These are phyloP conservation scores for Daedalea quercina DNA, from an alignment of 768 basidiomycete species.

Conservation along the genomic window DNA sequence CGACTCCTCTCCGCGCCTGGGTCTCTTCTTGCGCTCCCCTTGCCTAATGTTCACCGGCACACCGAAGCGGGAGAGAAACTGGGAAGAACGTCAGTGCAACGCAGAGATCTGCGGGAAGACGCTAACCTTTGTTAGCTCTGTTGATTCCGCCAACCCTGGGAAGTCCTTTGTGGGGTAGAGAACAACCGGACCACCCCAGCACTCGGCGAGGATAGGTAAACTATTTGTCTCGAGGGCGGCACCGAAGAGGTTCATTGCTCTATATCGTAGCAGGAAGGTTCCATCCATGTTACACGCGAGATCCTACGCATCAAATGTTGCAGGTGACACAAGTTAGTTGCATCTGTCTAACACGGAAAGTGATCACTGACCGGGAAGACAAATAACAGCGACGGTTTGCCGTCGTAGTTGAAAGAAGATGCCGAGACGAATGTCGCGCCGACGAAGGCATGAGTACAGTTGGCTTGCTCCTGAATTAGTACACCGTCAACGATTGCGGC, in stretches of 20 bases:
- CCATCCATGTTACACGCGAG: constrained; percentile 66
- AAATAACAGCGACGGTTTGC: constrained; percentile 48
- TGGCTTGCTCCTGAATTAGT: constrained; percentile 40
- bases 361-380: constrained; percentile 50
- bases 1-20: neutral
- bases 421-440: constrained; percentile 44
- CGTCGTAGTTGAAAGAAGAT: constrained; percentile 27
- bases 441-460: constrained; percentile 44
- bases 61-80: neutral
- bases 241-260: constrained; percentile 49
- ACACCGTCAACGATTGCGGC: constrained; percentile 34
- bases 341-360: neutral
- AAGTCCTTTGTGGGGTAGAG: constrained; percentile 70
- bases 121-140: constrained; percentile 58
- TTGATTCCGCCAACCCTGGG: constrained; percentile 59
- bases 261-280: constrained; percentile 58
- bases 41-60: neutral
- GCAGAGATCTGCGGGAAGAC: neutral
- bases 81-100: neutral
- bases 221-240: neutral
- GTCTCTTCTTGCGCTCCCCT: neutral
- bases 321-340: neutral
- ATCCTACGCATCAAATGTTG: constrained; percentile 36
- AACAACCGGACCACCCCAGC: constrained; percentile 57
- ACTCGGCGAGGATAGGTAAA: constrained; percentile 50